A percentile compares a stretch with the other conserved stretches of the same genome.
Conservation (phyloP, 306 rosid species). For the Pachyrhizus erosus region DNA sequence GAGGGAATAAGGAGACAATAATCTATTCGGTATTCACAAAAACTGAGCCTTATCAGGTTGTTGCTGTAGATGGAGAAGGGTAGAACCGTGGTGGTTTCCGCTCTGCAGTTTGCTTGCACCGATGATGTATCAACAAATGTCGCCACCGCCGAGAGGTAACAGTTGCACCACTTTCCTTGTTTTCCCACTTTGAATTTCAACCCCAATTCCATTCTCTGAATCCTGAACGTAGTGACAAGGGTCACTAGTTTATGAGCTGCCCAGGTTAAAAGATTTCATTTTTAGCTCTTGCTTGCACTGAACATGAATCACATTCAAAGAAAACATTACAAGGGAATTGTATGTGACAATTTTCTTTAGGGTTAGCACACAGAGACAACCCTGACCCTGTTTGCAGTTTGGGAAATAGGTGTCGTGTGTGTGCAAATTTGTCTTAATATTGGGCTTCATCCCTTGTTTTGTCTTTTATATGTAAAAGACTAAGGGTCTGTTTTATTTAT, state of each 20-base stretch:
- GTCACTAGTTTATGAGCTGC: conserved; percentile 28
- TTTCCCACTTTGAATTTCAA: conserved; percentile 12
- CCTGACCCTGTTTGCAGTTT: background rate
- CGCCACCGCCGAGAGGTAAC: conserved; percentile 83
- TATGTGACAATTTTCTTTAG: background rate
- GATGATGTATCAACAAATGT: conserved; percentile 72
- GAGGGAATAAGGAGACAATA: background rate
- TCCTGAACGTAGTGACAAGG: background rate
- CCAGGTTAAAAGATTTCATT: conserved; percentile 32
- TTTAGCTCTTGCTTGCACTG: conserved; percentile 22
- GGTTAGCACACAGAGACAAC: background rate
- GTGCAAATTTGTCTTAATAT: background rate
- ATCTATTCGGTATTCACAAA: background rate
- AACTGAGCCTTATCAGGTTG: background rate
- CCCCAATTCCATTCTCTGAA: background rate
- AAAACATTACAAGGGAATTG: background rate
- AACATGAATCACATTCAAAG: background rate
- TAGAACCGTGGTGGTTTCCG: conserved; percentile 72
- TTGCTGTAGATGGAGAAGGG: conserved; percentile 49
- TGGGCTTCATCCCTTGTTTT: background rate
- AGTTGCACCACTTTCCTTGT: background rate
- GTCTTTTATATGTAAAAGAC: background rate
- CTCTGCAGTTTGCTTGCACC: conserved; percentile 88
- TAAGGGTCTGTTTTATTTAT: background rate
- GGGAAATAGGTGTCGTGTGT: conserved; percentile 12